Evolutionary conservation across 176 grass and related monocot species (phyloP), one percentile per base, ranked within the genome.

Genomic region (Calamus simplicifolius): DNA sequence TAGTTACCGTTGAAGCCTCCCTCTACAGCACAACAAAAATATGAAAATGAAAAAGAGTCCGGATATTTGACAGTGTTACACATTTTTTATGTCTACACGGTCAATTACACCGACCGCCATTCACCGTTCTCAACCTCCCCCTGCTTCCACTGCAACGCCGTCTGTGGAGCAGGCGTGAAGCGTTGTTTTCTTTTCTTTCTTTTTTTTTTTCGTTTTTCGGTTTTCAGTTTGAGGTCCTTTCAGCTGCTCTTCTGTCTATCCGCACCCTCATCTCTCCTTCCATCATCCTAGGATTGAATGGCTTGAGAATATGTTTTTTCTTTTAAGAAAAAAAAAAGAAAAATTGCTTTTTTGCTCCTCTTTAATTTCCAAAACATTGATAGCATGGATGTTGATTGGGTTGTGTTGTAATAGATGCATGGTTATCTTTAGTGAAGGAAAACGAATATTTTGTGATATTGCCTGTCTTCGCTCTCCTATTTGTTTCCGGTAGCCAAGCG

Each of bases 141-240:
- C 51, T 54, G 64, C 26, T 54, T 53, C 49, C 48, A 53, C 2
- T 30, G 25, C 3, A 35, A 67, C 27, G 13, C 35, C 52, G 25
- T n/a, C 25, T 6, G 16, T n/a, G 49, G 64, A 67, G 64, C 64
- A 67, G 50, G 64, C 29, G 64, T n/a, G 64, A 67, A 67, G 64
- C 51, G 49, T 66, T 66, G 63, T 43, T 1, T 19, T 54, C 31
- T 19, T 2, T 16, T 15, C 19, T 4, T 67, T 28, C 3, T 4
- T 16, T 23, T 12, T 55, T 54, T 55, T 21, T 21, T 43, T 12
- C 12, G 12, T 43, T 13, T 43, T 43, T 7, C 8, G 8, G 6
- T 43, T 10, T 2, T 13, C 12, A 0, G 8, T 43, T 2, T 43
- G 2, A 43, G 8, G 35, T 43, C 3, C 35, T 43, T 43, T 13